Conservation (phyloP, 2,329 filamentous ascomycete species). For the Aspergillus hortae region DNA sequence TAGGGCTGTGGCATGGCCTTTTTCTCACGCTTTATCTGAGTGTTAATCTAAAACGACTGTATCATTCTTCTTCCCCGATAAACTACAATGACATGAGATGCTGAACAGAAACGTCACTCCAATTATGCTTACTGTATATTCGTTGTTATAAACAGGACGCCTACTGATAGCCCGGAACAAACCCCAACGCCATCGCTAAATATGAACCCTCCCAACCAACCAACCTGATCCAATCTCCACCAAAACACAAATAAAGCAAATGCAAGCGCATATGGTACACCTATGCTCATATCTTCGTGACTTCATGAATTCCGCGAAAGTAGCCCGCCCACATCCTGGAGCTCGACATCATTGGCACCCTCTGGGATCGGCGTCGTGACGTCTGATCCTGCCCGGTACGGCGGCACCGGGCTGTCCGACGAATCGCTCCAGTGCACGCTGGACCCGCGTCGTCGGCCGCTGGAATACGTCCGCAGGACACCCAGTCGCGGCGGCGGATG, state of each 20-base stretch:
- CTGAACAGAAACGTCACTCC: not conserved
- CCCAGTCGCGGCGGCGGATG: constrained; percentile 10
- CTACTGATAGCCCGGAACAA: not conserved
- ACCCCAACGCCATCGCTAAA: constrained; percentile 15
- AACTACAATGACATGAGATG: constrained; percentile 5
- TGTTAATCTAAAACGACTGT: constrained; percentile 10
- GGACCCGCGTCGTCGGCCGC: constrained; percentile 11
- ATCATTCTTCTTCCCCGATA: constrained; percentile 5
- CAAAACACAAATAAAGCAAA: too few species aligned
- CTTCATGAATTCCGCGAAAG: constrained; percentile 19
- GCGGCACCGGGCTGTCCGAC: constrained; percentile 14
- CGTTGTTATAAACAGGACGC: too few species aligned
- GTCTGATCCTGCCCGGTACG: constrained; percentile 19
- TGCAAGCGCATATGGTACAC: not conserved
- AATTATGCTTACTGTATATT: too few species aligned
- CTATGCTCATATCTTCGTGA: not conserved
- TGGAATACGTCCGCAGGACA: constrained; percentile 10
- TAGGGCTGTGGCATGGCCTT: constrained; percentile 14
- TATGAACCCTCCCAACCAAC: not conserved
- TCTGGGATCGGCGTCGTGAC: constrained; percentile 14
- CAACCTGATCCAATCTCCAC: too few species aligned
- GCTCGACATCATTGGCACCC: constrained; percentile 23
- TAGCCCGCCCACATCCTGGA: constrained; percentile 45
- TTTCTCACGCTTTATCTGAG: constrained; percentile 6
- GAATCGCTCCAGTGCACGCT: constrained; percentile 16